Base-by-base conservation (phyloP, 108 stramenopile genomes). In the Chaetoceros muelleri region DNA sequence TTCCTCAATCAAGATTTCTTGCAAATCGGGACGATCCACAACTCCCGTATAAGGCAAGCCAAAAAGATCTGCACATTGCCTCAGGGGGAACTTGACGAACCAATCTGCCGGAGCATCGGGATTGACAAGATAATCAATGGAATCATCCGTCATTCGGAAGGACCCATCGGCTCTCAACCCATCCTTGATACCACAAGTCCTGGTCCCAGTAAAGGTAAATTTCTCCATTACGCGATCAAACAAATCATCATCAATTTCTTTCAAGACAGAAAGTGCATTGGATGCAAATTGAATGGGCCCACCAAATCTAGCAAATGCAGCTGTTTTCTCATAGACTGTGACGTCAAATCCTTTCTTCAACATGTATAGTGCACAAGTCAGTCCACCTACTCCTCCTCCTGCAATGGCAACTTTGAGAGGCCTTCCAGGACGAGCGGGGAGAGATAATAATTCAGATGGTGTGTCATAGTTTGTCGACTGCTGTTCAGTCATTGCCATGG, bases 221-320 rank as follows among this genome's bases (percentile, higher is more conserved):
- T 88, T 82, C 18, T 93, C 95, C 96, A 97, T 96, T 30, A 97
- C 71, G 47, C 86, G 77, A 40, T 89, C 85, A 62, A 95, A 96
- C 46, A 95, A 60, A 2, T 46, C 54, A 21, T 89, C 80, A 56
- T 96, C 94, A 66, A 96, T 93, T 66, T 93, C 94, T 76, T 94
- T 87, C 50, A 97, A 64, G 0, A 90, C 86, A 2, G 89, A 89
- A 57, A 97, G 72, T 0, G 96, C 96, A 62, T 97, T 97, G 45
- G 91, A 93, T 1, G 95, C 95, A 51, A 97, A 93, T 75, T 97
- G 96, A 60, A 97, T 97, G 8, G 96, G 96, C 22, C 96, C 96
- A 13, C 96, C 96, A 52, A 97, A 97, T 24, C 95, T 84, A 44
- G 90, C 81, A 72, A 96, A 97, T 48, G 85, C 83, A 2, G 78